Evolutionary conservation across 2,329 filamentous ascomycete genomes (phyloP).

Genomic region (Cadophora sp.): DNA sequence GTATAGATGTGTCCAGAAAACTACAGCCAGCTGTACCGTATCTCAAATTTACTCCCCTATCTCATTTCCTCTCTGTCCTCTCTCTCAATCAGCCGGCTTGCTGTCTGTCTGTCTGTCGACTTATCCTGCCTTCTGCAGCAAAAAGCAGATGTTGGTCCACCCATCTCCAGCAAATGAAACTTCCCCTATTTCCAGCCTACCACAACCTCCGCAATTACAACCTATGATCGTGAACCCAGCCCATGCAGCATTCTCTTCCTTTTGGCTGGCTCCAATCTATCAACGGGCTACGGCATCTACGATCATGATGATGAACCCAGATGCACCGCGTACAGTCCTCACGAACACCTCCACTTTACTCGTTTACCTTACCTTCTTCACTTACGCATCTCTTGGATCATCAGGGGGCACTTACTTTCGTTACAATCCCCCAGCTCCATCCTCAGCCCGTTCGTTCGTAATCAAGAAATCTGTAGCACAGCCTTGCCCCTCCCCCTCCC

Average conservation of each 20-base stretch:
- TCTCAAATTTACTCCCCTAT: too few species aligned
- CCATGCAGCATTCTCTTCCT: background rate
- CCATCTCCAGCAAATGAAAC: conserved; percentile 12
- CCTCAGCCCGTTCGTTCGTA: conserved; percentile 13
- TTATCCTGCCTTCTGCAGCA: conserved; percentile 10
- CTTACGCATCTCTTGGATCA: background rate
- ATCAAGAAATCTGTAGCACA: conserved; percentile 20
- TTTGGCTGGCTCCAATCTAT: background rate
- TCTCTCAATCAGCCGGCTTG: too few species aligned
- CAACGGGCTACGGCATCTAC: background rate
- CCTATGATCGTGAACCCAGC: conserved; percentile 9
- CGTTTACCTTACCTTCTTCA: background rate
- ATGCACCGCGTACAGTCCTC: conserved; percentile 8
- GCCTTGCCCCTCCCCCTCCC: conserved; percentile 18
- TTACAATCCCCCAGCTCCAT: background rate
- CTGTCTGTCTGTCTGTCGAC: background rate
- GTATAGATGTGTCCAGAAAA: background rate
- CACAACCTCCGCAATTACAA: conserved; percentile 19
- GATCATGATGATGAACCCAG: background rate
- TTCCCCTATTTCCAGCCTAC: conserved; percentile 17
- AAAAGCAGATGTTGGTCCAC: conserved; percentile 4
- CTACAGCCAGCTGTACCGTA: background rate
- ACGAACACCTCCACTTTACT: conserved; percentile 14
- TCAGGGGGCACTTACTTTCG: background rate
- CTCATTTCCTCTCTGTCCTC: too few species aligned